Conservation (phyloP, 208 protist species). For the Porcisia hertigi region DNA sequence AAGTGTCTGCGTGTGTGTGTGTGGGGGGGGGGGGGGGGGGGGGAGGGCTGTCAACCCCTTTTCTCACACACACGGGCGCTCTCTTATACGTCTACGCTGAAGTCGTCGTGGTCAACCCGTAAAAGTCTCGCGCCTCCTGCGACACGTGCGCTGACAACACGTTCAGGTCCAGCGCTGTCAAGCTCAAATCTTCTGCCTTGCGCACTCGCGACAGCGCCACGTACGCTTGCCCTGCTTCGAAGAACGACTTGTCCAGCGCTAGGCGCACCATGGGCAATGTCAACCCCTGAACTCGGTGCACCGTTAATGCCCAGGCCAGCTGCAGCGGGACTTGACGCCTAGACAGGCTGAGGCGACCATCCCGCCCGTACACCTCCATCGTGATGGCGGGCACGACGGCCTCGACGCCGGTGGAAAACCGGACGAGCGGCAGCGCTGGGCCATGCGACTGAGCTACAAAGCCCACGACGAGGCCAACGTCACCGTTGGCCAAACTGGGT, state of each 20-base stretch:
- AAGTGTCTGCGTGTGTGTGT: background rate
- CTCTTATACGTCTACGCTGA: background rate
- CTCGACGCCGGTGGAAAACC: conserved; percentile 47
- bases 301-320: conserved; percentile 94
- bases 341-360: conserved; percentile 36
- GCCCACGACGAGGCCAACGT: conserved; percentile 33
- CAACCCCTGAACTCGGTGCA: conserved; percentile 96
- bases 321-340: conserved; percentile 88
- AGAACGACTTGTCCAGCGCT: conserved; percentile 60
- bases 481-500: conserved; percentile 40
- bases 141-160: conserved; percentile 15
- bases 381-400: conserved; percentile 53
- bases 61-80: background rate
- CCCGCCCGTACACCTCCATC: conserved; percentile 36
- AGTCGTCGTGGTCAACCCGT: conserved; percentile 15
- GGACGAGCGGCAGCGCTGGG: conserved; percentile 54
- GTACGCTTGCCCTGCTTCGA: conserved; percentile 76
- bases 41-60: background rate
- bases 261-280: conserved; percentile 57
- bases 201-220: conserved; percentile 70
- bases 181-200: conserved; percentile 38
- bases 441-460: conserved; percentile 28
- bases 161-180: conserved; percentile 33
- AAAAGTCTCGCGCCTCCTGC: conserved; percentile 24
- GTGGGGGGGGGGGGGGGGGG: background rate